Evolutionary conservation across 257 asterid species (phyloP).

Genomic region (Gentiana macrophylla): DNA sequence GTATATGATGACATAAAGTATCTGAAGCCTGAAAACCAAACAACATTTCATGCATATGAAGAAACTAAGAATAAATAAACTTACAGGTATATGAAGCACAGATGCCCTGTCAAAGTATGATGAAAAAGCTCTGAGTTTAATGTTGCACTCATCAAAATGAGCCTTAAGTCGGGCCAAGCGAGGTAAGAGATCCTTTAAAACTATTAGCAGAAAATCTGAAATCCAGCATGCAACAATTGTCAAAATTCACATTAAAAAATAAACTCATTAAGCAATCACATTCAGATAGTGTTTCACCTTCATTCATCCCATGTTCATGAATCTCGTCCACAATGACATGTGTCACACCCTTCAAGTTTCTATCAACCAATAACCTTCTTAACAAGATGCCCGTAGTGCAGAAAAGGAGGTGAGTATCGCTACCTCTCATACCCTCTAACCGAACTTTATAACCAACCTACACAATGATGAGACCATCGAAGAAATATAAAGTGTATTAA

Average conservation of each 20-base stretch:
- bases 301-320: slow-evolving; percentile 98
- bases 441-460: slow-evolving; percentile 97
- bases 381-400: slow-evolving; percentile 96
- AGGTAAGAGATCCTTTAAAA: slow-evolving; percentile 84
- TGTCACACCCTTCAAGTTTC: slow-evolving; percentile 78
- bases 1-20: no score
- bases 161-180: slow-evolving; percentile 85
- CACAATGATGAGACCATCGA: slow-evolving; percentile 17
- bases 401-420: slow-evolving; percentile 91
- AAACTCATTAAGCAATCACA: neutral
- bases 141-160: slow-evolving; percentile 97
- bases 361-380: slow-evolving; percentile 72
- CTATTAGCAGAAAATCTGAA: slow-evolving; percentile 87
- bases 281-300: slow-evolving; percentile 41
- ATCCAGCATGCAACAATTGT: slow-evolving; percentile 21
- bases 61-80: slow-evolving; percentile 14
- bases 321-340: slow-evolving; percentile 93
- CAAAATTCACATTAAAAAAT: slow-evolving; percentile 11
- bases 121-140: slow-evolving; percentile 82
- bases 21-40: no score
- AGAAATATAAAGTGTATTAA: slow-evolving; percentile 2
- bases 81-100: slow-evolving; percentile 60
- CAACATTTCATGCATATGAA: no score
- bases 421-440: slow-evolving; percentile 88
- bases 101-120: slow-evolving; percentile 83